phyloP scores from a whole-genome alignment of 163 green algal species.

The Coccomyxa subellipsoidea region DNA sequence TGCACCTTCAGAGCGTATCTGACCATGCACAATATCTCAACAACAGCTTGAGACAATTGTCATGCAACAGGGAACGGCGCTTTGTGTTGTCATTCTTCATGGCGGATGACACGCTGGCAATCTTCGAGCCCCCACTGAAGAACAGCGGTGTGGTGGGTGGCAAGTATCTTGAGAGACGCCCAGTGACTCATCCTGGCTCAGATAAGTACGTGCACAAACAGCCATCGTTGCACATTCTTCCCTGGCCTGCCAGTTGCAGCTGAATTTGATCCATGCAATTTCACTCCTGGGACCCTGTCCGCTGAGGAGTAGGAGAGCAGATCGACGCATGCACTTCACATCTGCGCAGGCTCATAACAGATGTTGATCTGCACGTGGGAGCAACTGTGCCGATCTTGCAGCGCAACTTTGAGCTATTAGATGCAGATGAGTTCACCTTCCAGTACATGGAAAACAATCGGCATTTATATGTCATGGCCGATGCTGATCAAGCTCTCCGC shows the following conservation, averaged over 20 bases:
- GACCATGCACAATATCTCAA: too few relatives aligned
- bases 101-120: constrained; percentile 81
- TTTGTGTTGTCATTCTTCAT: constrained; percentile 93
- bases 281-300: too few relatives aligned
- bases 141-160: constrained; percentile 85
- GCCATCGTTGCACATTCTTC: too few relatives aligned
- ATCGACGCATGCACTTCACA: too few relatives aligned
- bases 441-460: constrained; percentile 89
- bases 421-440: constrained; percentile 87
- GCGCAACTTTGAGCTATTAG: constrained; percentile 75
- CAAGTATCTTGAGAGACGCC: constrained; percentile 85
- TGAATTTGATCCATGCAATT: too few relatives aligned
- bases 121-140: constrained; percentile 82
- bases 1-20: too few relatives aligned
- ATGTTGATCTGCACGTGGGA: constrained; percentile 80
- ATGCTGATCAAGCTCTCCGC: constrained; percentile 24
- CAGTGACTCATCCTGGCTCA: constrained; percentile 23
- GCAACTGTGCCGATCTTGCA: constrained; percentile 61
- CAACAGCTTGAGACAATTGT: too few relatives aligned
- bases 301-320: too few relatives aligned
- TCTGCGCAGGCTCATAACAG: constrained; percentile 16
- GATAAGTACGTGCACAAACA: not conserved
- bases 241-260: too few relatives aligned
- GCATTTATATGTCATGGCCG: constrained; percentile 38
- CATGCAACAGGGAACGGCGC: constrained; percentile 45